These are phyloP conservation scores for Neodidymelliopsis sp. DNA, from an alignment of 2,329 filamentous ascomycete genomes.

Conservation along the genomic window DNA sequence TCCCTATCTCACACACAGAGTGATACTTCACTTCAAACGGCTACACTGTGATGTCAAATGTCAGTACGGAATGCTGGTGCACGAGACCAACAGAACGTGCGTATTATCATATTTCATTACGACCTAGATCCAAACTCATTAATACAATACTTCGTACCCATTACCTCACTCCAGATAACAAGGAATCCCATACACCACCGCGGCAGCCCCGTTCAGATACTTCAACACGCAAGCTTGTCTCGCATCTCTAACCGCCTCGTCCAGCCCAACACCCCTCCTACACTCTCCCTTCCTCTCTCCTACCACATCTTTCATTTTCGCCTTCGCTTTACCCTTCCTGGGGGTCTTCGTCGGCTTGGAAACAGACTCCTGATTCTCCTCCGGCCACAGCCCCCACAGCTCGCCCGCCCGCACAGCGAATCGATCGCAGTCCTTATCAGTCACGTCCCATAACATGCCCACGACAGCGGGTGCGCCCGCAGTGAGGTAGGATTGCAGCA, in stretches of 20 bases:
- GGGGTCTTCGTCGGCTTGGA: constrained; percentile 33
- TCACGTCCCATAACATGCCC: constrained; percentile 97
- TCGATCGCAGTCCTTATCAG: constrained; percentile 94
- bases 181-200: constrained; percentile 93
- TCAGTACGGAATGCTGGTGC: no score
- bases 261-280: constrained; percentile 58
- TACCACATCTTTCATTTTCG: constrained; percentile 40
- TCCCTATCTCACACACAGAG: no score
- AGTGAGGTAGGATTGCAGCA: constrained; percentile 89
- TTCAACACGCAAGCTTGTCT: constrained; percentile 82
- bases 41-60: no score
- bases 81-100: no score
- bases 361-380: constrained; percentile 45
- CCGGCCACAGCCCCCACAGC: constrained; percentile 78
- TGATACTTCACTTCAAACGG: no score
- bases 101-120: no score
- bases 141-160: neutral
- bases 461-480: constrained; percentile 82
- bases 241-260: constrained; percentile 81
- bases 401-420: constrained; percentile 82
- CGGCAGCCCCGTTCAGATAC: constrained; percentile 92
- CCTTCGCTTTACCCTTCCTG: constrained; percentile 42
- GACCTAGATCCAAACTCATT: no score
- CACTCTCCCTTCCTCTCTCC: constrained; percentile 25
- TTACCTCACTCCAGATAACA: constrained; percentile 70